Base-by-base conservation (phyloP, 371 early-diverging fungal species). In the Mucor velutinosus region DNA sequence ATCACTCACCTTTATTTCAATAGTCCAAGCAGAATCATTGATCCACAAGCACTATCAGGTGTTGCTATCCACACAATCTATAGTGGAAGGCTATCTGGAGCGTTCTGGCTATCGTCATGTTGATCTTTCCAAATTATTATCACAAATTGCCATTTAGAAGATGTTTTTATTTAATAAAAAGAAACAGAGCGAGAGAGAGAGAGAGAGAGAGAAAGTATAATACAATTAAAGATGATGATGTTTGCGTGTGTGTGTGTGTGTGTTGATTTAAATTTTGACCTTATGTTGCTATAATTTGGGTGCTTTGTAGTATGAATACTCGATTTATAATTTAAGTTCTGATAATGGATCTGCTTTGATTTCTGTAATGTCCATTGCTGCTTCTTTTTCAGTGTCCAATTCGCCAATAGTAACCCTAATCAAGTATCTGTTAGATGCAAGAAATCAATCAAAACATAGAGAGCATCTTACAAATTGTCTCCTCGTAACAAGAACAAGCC, bases 401-500 rank as follows among this genome's bases (percentile, higher is more conserved):
- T 83, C 74, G 4, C 85, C 86, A 64, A 86, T 70, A 1, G 82
- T 78, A 23, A 74, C 70, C 27, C 85, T 86, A 66, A 37, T n/a
- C 19, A 19, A 57, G 19, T 30, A 3, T 58, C 0, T 12, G 7
- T 55, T 4, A 41, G 17, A 17, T 4, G 41, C 41, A 27, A 10
- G 11, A 7, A 45, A 1, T n/a, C 3, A n/a, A 21, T 37, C 27
- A 55, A 55, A 55, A 60, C 23, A 67, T 10, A 29, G 14, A 32
- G 0, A 35, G 39, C 29, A 4, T 78, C 79, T 76, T 84, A 91
- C 93, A 93, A 80, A 71, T 84, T 89, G 68, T 93, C 91, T 0
- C 94, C 94, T n/a, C 94, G 83, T 45, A 95, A 75, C 58, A 94
- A 72, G 67, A 93, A 94, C 23, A 93, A 73, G 1, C 94, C 95